Evolutionary conservation across 2,329 filamentous ascomycete species (phyloP), one percentile per base, ranked within the genome.

Genomic region (Penicillium sp.): DNA sequence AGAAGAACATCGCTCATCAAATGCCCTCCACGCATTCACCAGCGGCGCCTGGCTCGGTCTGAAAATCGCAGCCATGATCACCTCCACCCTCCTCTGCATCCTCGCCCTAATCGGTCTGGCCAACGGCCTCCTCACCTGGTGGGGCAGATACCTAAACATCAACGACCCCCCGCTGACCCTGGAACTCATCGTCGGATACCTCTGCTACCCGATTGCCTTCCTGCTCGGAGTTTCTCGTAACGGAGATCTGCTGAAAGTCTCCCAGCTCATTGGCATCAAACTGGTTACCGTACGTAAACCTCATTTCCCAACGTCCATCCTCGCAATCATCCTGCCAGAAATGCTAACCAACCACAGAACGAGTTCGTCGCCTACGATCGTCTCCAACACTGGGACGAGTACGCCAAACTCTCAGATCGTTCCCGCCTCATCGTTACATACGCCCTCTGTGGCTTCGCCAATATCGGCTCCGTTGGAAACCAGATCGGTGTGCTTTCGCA

Each of bases 401-500:
- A 88, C 70, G 73, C 74, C 50, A 60, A 69, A 27, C 80, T 96
- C 57, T 85, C 84, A 29, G 76, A 83, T 14, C 89, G 91, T 49
- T 90, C 90, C 23, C 81, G 81, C 42, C 81, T 96, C 61, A 95
- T 96, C 67, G 89, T 88, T 42, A 95, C 90, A 47, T 96, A 96
- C 69, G 89, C 89, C 18, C 82, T 92, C 61, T 95, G 90, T 74
- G 79, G 80, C 26, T 91, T 91, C 70, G 91, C 90, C 59, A 96
- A 96, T 77, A 88, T 96, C 63, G 88, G 89, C 50, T 93, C 90
- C 29, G 82, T 96, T 44, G 91, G 91, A 70, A 93, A 91, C 52
- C 91, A 96, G 75, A 94, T 96, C 57, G 91, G 91, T 78, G 90
- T 95, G 55, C 81, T 96, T 48, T 84, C 87, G 4, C 90, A 95